Evolutionary conservation across 306 rosid species (phyloP).

Genomic region (Parietaria judaica): DNA sequence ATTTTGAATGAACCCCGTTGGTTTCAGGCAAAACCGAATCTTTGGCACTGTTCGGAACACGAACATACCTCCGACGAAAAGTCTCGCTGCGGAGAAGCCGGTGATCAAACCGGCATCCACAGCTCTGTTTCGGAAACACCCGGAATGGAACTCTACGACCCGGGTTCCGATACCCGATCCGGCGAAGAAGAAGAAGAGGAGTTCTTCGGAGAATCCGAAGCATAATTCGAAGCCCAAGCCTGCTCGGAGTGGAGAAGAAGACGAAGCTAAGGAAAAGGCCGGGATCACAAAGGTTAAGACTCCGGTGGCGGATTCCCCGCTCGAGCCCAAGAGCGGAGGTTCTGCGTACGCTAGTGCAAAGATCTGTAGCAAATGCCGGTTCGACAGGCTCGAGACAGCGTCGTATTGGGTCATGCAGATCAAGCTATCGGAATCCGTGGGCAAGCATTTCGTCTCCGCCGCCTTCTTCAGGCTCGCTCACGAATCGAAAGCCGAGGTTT

Average conservation of each 20-base stretch:
- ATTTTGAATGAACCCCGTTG: not conserved
- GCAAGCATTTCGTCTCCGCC: slow-evolving; percentile 19
- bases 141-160: not conserved
- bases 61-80: not conserved
- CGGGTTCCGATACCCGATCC: not conserved
- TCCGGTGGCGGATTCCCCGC: not conserved
- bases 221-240: not conserved
- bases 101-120: not conserved
- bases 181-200: not conserved
- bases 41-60: slow-evolving; percentile 15
- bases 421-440: slow-evolving; percentile 19
- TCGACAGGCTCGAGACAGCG: slow-evolving; percentile 20
- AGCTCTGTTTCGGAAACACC: not conserved
- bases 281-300: not conserved
- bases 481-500: slow-evolving; percentile 18
- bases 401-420: slow-evolving; percentile 13
- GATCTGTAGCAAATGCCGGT: slow-evolving; percentile 18
- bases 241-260: not conserved
- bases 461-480: slow-evolving; percentile 17
- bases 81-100: slow-evolving; percentile 2
- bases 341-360: slow-evolving; percentile 9
- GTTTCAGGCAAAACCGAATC: slow-evolving; percentile 8
- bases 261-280: not conserved
- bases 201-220: not conserved
- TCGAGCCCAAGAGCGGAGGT: not conserved